Evolutionary conservation across 306 rosid species (phyloP), one percentile per base, ranked within the genome.

Genomic region (Oemleria cerasiformis): DNA sequence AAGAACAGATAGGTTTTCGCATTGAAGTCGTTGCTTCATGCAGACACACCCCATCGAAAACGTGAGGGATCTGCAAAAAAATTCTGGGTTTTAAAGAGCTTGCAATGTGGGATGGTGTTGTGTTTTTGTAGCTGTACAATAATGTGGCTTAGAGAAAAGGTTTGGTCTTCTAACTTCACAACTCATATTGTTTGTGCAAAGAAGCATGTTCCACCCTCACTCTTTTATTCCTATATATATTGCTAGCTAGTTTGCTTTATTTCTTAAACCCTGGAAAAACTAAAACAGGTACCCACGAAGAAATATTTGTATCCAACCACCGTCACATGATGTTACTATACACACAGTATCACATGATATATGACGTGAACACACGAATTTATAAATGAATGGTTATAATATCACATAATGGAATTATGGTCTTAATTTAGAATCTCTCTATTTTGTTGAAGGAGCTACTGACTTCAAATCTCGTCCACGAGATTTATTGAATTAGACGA

Each of bases 1-100:
- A 50, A 84, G 83, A 78, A 78, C 64, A 23, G 73, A 76, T 6
- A 71, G 68, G 57, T 88, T 84, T 73, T 83, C 84, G 16, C 21
- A 59, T 45, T n/a, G 15, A 73, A 39, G 25, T 65, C 48, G 69
- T 17, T 63, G 74, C 86, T 88, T 86, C 73, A 77, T 67, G 78
- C 78, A 78, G 64, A 63, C 64, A 70, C 83, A 71, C 42, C 73
- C 81, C 81, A 77, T 77, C 13, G 36, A 9, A 58, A 61, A 23
- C 9, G 56, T 57, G 39, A 45, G 6, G 7, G 0, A 12, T 30
- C 3, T 30, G 3, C 3, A 14, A 48, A 14, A 51, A n/a, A 51
- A 50, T 17, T 17, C 56, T 51, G 20, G 0, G 17, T 8, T 51
- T 6, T 3, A 56, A 38, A 16, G 16, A 39, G 38, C 47, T 38